Base-by-base conservation (phyloP, 2,329 filamentous ascomycete species). In the Knufia fluminis region DNA sequence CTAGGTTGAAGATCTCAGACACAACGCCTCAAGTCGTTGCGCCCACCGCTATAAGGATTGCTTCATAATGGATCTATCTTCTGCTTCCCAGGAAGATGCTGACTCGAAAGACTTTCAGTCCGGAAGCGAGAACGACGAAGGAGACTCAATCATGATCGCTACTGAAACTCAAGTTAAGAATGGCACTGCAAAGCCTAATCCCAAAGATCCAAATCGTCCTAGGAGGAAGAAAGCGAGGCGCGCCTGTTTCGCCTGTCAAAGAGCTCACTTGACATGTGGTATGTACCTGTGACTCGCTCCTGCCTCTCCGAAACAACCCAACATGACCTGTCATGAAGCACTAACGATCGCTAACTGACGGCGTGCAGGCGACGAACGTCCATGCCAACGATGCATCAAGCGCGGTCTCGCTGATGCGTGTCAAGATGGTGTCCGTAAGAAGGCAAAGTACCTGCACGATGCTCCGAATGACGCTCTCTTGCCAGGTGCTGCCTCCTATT, bases 361-460 rank as follows among this genome's bases (percentile, higher is more conserved):
- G 53, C 57, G 54, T 54, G 46, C 63, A 97, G 92, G 91, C 61
- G 92, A 98, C 66, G 91, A 98, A 67, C 79, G 92, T 59, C 92
- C 92, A 47, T 98, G 92, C 65, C 81, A 89, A 62, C 78, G 92
- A 62, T 98, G 92, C 66, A 88, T 97, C 60, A 96, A 96, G 68
- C 84, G 92, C 60, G 87, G 88, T 40, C 78, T 97, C 19, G 86
- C 89, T 61, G 89, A 95, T 65, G 81, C 81, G 53, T 98, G 92
- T 63, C 89, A 95, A 66, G 92, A 98, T 64, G 92, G 92, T 48
- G 89, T 97, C 46, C 85, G 92, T 55, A 98, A 98, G 70, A 98
- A 97, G 76, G 92, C 92, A 46, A 98, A 98, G 68, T 98, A 98
- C 67, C 85, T 98, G 50, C 90, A 97, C 63, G 92, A 97, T 75